Evolutionary conservation across 2,329 filamentous ascomycete genomes (phyloP).

Genomic region (Periconia sp.): DNA sequence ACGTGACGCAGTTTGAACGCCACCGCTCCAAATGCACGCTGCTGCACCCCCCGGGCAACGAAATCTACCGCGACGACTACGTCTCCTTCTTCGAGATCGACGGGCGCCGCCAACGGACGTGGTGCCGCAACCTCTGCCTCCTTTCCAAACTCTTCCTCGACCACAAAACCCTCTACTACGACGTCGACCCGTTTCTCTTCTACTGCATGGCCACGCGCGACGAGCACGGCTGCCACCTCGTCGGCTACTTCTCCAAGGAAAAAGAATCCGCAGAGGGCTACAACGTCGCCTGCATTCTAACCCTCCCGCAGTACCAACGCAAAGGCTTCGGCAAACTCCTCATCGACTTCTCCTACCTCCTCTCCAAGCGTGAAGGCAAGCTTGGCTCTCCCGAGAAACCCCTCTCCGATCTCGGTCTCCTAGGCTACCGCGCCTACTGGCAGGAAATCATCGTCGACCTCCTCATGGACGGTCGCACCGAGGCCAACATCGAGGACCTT

Average conservation of each 20-base stretch:
- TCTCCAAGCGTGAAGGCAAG: conserved; percentile 93
- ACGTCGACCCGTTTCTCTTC: conserved; percentile 98
- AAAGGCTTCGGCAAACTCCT: conserved; percentile 91
- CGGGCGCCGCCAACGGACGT: conserved; percentile 87
- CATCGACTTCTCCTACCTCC: conserved; percentile 96
- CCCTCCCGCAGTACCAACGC: conserved; percentile 91
- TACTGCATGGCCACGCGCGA: conserved; percentile 95
- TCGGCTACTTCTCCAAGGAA: conserved; percentile 99
- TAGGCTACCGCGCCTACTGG: conserved; percentile 98
- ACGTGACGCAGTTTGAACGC: conserved; percentile 77
- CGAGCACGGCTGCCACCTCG: conserved; percentile 87
- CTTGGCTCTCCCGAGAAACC: conserved; percentile 96
- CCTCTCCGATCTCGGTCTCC: conserved; percentile 85
- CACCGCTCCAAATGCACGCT: conserved; percentile 90
- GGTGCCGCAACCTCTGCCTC: conserved; percentile 94
- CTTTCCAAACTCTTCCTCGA: conserved; percentile 95
- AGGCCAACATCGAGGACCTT: conserved; percentile 83
- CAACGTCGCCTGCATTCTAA: conserved; percentile 97
- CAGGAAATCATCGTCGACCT: conserved; percentile 90
- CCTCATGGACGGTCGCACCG: conserved; percentile 68
- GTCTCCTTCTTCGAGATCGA: conserved; percentile 98
- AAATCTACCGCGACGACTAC: conserved; percentile 93
- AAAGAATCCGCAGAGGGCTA: conserved; percentile 97
- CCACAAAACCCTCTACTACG: conserved; percentile 98
- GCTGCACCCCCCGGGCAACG: conserved; percentile 92